phyloP scores from a whole-genome alignment of 1,284 basidiomycete genomes.

The Bondarzewia mesenterica region DNA sequence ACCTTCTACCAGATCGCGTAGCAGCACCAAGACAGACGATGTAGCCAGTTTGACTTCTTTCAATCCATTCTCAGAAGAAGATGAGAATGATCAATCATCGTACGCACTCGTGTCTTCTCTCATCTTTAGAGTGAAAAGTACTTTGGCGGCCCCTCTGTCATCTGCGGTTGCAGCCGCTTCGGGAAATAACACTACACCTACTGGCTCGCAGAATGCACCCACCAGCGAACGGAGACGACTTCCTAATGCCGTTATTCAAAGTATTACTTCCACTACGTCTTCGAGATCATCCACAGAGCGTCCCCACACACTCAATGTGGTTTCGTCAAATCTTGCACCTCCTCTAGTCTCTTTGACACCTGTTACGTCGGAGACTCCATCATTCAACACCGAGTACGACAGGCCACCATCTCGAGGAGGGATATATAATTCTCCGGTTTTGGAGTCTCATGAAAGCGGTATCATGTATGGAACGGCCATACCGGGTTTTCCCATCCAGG shows the following conservation, averaged over 20 bases:
- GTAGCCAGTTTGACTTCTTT: constrained; percentile 68
- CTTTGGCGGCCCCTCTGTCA: constrained; percentile 56
- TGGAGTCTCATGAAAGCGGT: constrained; percentile 48
- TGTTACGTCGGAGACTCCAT: constrained; percentile 66
- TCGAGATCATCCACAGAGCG: constrained; percentile 44
- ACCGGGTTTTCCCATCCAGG: constrained; percentile 78
- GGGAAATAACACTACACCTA: constrained; percentile 19
- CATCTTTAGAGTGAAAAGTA: constrained; percentile 71
- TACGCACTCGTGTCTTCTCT: constrained; percentile 73
- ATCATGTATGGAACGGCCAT: constrained; percentile 63
- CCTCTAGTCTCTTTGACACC: constrained; percentile 77
- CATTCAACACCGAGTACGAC: constrained; percentile 56
- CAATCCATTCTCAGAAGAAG: constrained; percentile 82
- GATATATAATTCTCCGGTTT: constrained; percentile 37
- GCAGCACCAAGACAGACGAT: constrained; percentile 59
- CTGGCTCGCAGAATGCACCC: constrained; percentile 18
- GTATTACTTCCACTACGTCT: constrained; percentile 36
- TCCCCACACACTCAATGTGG: constrained; percentile 45
- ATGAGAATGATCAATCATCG: constrained; percentile 77
- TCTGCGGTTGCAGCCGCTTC: constrained; percentile 31
- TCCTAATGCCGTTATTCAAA: constrained; percentile 35
- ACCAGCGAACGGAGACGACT: constrained; percentile 47
- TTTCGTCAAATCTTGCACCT: constrained; percentile 54
- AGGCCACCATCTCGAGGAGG: constrained; percentile 47
- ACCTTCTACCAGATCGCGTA: constrained; percentile 25